Percentiles rank a stretch among this genome's conserved stretches.
phyloP scores from a whole-genome alignment of 495 filamentous ascomycete genomes.

The Penicillium macrosclerotiorum region DNA sequence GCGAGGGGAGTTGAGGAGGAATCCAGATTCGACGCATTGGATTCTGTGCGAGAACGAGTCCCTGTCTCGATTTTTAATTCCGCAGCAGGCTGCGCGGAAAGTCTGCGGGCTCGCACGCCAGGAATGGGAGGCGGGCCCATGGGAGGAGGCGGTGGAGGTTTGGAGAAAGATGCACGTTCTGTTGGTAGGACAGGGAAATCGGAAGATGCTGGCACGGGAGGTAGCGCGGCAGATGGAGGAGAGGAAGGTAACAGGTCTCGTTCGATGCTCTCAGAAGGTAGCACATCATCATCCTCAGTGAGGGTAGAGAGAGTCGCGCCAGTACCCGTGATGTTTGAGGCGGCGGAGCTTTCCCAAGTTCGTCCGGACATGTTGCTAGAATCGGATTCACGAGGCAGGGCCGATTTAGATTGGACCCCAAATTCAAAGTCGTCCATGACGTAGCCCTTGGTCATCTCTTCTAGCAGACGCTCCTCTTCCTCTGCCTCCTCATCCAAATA shows the following conservation, averaged over 20 bases:
- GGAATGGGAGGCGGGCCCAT: constrained; percentile 41
- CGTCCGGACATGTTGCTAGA: constrained; percentile 81
- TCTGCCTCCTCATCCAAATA: constrained; percentile 75
- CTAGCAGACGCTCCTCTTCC: constrained; percentile 86
- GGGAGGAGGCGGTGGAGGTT: constrained; percentile 29
- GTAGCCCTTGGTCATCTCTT: constrained; percentile 89
- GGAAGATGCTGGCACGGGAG: constrained; percentile 25
- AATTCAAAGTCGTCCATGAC: constrained; percentile 86
- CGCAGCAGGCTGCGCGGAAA: constrained; percentile 75
- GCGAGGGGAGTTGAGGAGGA: constrained; percentile 26
- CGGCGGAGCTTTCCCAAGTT: constrained; percentile 85
- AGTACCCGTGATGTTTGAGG: constrained; percentile 72
- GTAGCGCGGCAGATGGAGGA: constrained; percentile 27
- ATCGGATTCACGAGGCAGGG: constrained; percentile 82
- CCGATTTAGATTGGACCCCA: constrained; percentile 67
- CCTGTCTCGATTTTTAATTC: constrained; percentile 90
- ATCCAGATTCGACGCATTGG: constrained; percentile 42
- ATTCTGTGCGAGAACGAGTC: constrained; percentile 41
- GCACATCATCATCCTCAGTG: constrained; percentile 56
- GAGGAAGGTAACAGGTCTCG: constrained; percentile 28
- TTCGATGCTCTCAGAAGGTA: constrained; percentile 31
- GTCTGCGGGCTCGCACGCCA: constrained; percentile 73
- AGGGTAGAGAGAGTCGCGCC: constrained; percentile 74
- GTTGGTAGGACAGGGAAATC: constrained; percentile 22
- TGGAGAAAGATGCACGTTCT: constrained; percentile 23